Evolutionary conservation across 768 basidiomycete genomes (phyloP).

Genomic region (Pilatotrama ljubarskyi): DNA sequence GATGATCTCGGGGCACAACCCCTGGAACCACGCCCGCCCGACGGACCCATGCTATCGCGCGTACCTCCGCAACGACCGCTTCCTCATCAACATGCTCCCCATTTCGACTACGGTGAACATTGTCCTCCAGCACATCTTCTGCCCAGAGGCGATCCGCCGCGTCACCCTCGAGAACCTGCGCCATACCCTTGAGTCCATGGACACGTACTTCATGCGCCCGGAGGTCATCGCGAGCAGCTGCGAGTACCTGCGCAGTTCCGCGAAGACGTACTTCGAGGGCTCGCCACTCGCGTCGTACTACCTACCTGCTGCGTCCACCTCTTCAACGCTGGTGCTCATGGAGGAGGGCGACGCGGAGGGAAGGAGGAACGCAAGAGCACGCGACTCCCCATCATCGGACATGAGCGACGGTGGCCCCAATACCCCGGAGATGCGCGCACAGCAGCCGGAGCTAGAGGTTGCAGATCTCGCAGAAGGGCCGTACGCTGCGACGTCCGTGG

Average conservation of each 20-base stretch:
- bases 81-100: slow-evolving; percentile 55
- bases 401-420: not conserved
- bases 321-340: not conserved
- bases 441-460: slow-evolving; percentile 4
- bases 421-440: slow-evolving; percentile 13
- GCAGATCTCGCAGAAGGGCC: not conserved
- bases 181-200: slow-evolving; percentile 50
- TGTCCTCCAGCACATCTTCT: slow-evolving; percentile 33
- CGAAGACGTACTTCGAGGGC: slow-evolving; percentile 21
- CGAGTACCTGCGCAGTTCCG: slow-evolving; percentile 15
- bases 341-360: not conserved
- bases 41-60: slow-evolving; percentile 85
- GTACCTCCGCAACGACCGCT: slow-evolving; percentile 72
- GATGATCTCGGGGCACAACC: slow-evolving; percentile 89
- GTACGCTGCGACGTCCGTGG: not conserved
- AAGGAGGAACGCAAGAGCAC: not conserved
- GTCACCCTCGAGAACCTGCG: slow-evolving; percentile 45
- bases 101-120: slow-evolving; percentile 32
- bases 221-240: slow-evolving; percentile 9
- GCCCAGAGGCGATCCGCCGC: slow-evolving; percentile 27
- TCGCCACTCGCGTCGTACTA: slow-evolving; percentile 2
- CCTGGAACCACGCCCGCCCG: slow-evolving; percentile 84
- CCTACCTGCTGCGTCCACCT: not conserved
- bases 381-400: not conserved
- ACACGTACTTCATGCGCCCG: slow-evolving; percentile 48